phyloP scores from a whole-genome alignment of 495 filamentous ascomycete species.

The Aspergillus sclerotiicarbonarius region DNA sequence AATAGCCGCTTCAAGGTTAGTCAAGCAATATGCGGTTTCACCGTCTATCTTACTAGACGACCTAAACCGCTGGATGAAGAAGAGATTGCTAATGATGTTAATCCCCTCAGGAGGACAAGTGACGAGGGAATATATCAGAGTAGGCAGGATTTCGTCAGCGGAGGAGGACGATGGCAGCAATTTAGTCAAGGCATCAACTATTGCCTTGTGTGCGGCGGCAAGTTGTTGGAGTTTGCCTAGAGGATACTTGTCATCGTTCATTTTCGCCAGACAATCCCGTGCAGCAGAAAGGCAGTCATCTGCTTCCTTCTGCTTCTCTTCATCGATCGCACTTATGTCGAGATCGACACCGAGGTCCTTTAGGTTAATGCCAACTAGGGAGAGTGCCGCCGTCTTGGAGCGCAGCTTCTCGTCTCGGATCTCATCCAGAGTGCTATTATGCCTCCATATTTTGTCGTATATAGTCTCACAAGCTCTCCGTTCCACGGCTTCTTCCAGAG shows the following conservation, averaged over 20 bases:
- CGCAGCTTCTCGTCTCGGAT: constrained; percentile 92
- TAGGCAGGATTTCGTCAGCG: constrained; percentile 94
- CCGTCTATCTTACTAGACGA: constrained; percentile 82
- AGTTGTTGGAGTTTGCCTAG: constrained; percentile 89
- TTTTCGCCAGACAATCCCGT: constrained; percentile 69
- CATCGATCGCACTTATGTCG: constrained; percentile 45
- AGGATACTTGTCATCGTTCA: constrained; percentile 85
- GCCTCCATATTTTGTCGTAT: constrained; percentile 85
- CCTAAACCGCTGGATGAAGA: constrained; percentile 93
- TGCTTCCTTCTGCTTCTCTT: constrained; percentile 69
- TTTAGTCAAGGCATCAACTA: constrained; percentile 81
- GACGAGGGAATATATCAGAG: constrained; percentile 92
- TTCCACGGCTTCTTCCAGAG: constrained; percentile 91
- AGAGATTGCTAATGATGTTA: constrained; percentile 86
- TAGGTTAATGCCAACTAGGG: constrained; percentile 84
- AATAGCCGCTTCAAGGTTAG: constrained; percentile 92
- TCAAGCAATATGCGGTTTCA: constrained; percentile 93
- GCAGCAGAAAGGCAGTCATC: constrained; percentile 68
- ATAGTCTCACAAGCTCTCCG: constrained; percentile 81
- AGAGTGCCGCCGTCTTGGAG: constrained; percentile 88
- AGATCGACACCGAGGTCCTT: constrained; percentile 83
- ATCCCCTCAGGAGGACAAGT: constrained; percentile 84
- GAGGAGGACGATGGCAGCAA: constrained; percentile 84
- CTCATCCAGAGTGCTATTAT: constrained; percentile 89
- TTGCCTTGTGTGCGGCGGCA: constrained; percentile 84